Conservation (phyloP, 208 protist genomes). For the Trypanosoma theileri region DNA sequence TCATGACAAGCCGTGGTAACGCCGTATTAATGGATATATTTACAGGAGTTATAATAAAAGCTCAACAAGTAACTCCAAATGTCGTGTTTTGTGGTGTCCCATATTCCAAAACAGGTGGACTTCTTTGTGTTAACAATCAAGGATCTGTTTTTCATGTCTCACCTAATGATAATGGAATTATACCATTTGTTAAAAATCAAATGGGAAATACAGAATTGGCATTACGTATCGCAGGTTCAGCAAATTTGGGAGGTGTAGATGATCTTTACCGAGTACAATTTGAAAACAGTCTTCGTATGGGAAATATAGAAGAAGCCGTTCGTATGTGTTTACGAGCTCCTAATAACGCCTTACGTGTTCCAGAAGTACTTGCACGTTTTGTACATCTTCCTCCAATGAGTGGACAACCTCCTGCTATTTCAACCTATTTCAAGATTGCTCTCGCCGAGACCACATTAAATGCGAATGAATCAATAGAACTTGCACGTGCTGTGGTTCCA, state of each 20-base stretch:
- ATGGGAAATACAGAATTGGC: slow-evolving; percentile 95
- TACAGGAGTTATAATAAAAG: slow-evolving; percentile 92
- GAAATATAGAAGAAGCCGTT: slow-evolving; percentile 95
- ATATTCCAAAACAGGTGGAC: slow-evolving; percentile 86
- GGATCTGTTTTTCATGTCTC: slow-evolving; percentile 92
- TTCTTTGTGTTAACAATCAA: slow-evolving; percentile 96
- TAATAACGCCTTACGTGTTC: slow-evolving; percentile 93
- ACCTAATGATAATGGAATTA: slow-evolving; percentile 96
- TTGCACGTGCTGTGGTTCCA: slow-evolving; percentile 95
- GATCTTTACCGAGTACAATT: slow-evolving; percentile 97
- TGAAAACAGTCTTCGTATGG: slow-evolving; percentile 90
- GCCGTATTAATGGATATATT: slow-evolving; percentile 96
- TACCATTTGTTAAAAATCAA: slow-evolving; percentile 94
- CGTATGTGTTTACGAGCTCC: slow-evolving; percentile 95
- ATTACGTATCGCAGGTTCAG: slow-evolving; percentile 94
- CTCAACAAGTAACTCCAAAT: slow-evolving; percentile 94
- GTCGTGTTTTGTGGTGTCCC: slow-evolving; percentile 96
- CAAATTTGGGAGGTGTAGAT: slow-evolving; percentile 97
- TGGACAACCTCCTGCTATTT: slow-evolving; percentile 94
- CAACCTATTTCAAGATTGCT: slow-evolving; percentile 98
- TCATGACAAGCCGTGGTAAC: slow-evolving; percentile 96
- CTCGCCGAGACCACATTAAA: slow-evolving; percentile 97
- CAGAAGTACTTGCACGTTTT: slow-evolving; percentile 96
- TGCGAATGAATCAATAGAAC: slow-evolving; percentile 97
- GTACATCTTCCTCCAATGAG: slow-evolving; percentile 58